Base-by-base conservation (phyloP, 2,329 filamentous ascomycete genomes). In the Diaporthe helianthi region DNA sequence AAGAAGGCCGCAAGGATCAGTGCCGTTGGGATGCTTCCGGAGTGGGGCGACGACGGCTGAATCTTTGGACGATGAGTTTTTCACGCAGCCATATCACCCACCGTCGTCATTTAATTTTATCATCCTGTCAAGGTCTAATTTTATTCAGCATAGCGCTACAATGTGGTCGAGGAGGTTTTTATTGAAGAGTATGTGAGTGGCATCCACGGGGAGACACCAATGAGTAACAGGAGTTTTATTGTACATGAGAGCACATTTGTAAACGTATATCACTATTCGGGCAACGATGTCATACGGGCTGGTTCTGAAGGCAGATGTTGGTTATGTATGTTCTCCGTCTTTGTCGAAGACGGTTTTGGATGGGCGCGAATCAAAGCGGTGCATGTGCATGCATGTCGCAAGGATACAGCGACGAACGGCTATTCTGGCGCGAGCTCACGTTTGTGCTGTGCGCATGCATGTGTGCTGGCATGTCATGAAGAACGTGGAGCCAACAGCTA, bases 1-100 rank as follows among this genome's bases (percentile, higher is more conserved):
- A 80, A 78, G 71, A 78, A 78, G 69, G 76, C 76, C 19, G 75
- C 79, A 19, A 73, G 79, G 53, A 74, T 80, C 71, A 80, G 79
- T 52, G 79, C 79, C 2, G 78, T 80, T n/a, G 79, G 79, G 2
- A 72, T 66, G 31, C 63, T 51, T n/a, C 67, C 61, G 41, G 67
- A 71, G 33, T 71, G 69, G 69, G 69, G 69, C 33, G 69, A 71
- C n/a, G 69, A 71, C 22, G 69, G 69, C 24, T 71, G 33, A 71
- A 8, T n/a, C n/a, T 29, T 49, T 26, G 12, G 29, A 36, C 41
- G 10, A 60, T 17, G 22, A 24, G n/a, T 22, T 22, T 2, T 22
- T 2, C 41, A n/a, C 26, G 58, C 15, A 15, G 10, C 15, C 33
- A 15, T 19, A n/a, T 19, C 15, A 36, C n/a, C 8, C 7, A 24